These are phyloP conservation scores for Aristolochia contorta DNA, from an alignment of 164 flowering plant genomes.

Conservation along the genomic window DNA sequence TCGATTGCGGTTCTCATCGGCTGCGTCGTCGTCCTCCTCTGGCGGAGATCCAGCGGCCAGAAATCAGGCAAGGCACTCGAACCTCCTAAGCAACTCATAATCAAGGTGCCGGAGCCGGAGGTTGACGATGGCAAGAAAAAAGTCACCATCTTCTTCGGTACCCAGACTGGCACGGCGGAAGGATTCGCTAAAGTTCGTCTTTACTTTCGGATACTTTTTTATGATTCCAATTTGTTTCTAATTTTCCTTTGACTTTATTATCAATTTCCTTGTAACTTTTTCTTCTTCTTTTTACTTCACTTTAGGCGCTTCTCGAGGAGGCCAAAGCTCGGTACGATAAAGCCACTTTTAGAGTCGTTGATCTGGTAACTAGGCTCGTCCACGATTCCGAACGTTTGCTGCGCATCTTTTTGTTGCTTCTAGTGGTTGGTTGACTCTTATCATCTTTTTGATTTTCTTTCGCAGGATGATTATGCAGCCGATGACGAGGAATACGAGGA, in stretches of 20 bases:
- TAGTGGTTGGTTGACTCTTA: neutral
- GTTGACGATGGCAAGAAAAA: slow-evolving; percentile 70
- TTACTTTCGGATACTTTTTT: neutral
- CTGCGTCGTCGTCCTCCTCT: slow-evolving; percentile 41
- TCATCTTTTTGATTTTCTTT: neutral
- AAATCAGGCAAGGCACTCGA: slow-evolving; percentile 18
- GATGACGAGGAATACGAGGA: slow-evolving; percentile 85
- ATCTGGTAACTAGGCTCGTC: slow-evolving; percentile 40
- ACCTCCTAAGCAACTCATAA: slow-evolving; percentile 30
- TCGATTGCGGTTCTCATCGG: slow-evolving; percentile 74
- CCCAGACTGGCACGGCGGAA: slow-evolving; percentile 98
- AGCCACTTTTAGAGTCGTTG: slow-evolving; percentile 64
- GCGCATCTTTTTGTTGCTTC: neutral
- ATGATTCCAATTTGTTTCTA: neutral
- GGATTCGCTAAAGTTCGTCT: slow-evolving; percentile 51
- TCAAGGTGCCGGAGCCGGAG: slow-evolving; percentile 38
- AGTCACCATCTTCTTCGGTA: slow-evolving; percentile 85
- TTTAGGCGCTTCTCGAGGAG: slow-evolving; percentile 80
- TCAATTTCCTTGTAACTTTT: neutral
- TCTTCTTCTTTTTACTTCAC: neutral
- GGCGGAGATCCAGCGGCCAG: slow-evolving; percentile 43
- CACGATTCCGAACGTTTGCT: neutral
- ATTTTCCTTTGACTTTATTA: neutral
- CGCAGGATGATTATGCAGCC: slow-evolving; percentile 85
- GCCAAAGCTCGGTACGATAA: slow-evolving; percentile 81